Evolutionary conservation across 148 eudicot genomes (phyloP).

Genomic region (Persicaria maculosa): DNA sequence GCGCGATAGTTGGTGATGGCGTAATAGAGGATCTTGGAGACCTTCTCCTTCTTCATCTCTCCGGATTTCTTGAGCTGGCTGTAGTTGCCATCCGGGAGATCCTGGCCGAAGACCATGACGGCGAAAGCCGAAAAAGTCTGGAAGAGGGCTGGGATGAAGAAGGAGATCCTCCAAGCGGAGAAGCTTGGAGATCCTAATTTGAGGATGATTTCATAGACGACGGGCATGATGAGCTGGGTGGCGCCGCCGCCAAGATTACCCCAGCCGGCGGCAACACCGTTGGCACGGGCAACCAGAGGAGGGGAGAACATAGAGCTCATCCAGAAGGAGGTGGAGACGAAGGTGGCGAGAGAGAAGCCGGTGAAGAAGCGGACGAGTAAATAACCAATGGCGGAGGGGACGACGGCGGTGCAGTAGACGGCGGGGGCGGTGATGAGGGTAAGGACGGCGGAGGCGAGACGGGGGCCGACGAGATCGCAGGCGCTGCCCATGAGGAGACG

Average conservation of each 20-base stretch:
- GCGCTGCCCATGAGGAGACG: conserved; percentile 36
- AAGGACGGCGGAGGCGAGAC: conserved; percentile 28
- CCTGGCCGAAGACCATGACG: conserved; percentile 48
- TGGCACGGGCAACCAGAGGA: conserved; percentile 38
- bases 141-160: conserved; percentile 40
- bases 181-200: conserved; percentile 25
- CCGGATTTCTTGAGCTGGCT: conserved; percentile 18
- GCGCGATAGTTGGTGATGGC: conserved; percentile 34
- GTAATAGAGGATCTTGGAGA: conserved; percentile 24
- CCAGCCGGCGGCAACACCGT: conserved; percentile 42
- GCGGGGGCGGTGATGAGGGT: conserved; percentile 33
- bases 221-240: conserved; percentile 51
- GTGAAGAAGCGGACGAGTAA: conserved; percentile 32
- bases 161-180: conserved; percentile 54
- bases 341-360: conserved; percentile 37
- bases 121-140: conserved; percentile 35
- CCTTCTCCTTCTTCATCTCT: conserved; percentile 27
- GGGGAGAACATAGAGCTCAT: conserved; percentile 62
- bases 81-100: conserved; percentile 51
- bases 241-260: conserved; percentile 22
- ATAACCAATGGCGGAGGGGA: conserved; percentile 21
- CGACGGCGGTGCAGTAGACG: conserved; percentile 27
- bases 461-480: conserved; percentile 39
- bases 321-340: conserved; percentile 46
- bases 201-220: conserved; percentile 29